Base-by-base conservation (phyloP, 768 basidiomycete genomes). In the Russula foetens region DNA sequence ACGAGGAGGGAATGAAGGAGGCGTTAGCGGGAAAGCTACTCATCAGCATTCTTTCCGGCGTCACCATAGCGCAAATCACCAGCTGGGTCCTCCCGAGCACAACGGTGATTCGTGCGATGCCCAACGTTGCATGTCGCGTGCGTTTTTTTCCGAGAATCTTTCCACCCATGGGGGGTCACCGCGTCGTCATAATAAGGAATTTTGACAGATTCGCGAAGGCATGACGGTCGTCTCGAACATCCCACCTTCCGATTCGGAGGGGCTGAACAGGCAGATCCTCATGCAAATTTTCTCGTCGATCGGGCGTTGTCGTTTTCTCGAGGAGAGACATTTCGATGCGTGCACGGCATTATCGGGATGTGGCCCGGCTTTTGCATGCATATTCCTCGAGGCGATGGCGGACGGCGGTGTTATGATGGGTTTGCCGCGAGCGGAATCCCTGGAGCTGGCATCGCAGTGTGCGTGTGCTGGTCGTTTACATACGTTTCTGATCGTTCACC, bases 391-490 rank as follows among this genome's bases (percentile, higher is more conserved):
- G 73, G 96, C 97, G 0, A 97, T 99, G 94, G 88, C 93, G 1
- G 97, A 98, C 71, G 97, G 97, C 28, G 97, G 94, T 46, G 97
- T 98, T 48, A 98, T 99, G 96, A 98, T 98, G 97, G 97, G 97
- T 31, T 75, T 99, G 53, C 97, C 97, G 3, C 79, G 97, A 63
- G 83, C 85, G 2, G 97, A 98, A 72, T 94, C 97, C 5, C 74
- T 98, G 45, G 97, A 99, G 71, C 75, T 99, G 53, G 96, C 97
- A 51, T 85, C 96, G 47, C 97, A 99, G 75, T 93, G 96, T 97
- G 70, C 68, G 84, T 74, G 11, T 15, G 8, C 29, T 35, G 24
- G 8, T 47, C 23, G 21, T 51, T 31, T 3, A 29, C 24, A 8
- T 39, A 23, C n/a, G 19, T n/a, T 14, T 7, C 29, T 44, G 38